Evolutionary conservation across 1,284 basidiomycete genomes (phyloP), one percentile per base, ranked within the genome.

Genomic region (Cryptococcus jaspeensis): DNA sequence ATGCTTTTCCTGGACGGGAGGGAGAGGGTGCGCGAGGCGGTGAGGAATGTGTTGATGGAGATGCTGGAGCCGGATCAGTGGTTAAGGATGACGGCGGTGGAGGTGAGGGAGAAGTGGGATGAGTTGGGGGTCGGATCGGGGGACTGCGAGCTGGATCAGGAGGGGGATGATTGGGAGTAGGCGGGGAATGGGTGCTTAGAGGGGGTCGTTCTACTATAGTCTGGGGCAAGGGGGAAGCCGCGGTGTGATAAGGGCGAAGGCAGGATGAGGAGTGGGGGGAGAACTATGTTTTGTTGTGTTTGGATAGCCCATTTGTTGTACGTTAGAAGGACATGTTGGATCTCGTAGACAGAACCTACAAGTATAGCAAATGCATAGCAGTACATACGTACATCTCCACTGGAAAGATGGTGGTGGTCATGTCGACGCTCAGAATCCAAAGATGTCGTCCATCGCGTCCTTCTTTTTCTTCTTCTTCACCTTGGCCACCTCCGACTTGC

Each of bases 381-480:
- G 28, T 9, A 5, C 4, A 9, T 9, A 32, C 28, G 9, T 32
- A 32, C n/a, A 9, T 32, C 28, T 4, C 28, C 28, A 32, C 28
- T 9, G 28, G 28, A 32, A n/a, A n/a, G n/a, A n/a, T n/a, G n/a
- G n/a, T n/a, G n/a, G n/a, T n/a, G n/a, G n/a, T n/a, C n/a, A n/a
- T n/a, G n/a, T 12, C 5, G 40, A 44, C 20, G 20, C 15, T 43
- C 41, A 62, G 39, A 62, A 62, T 20, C 60, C 58, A 51, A 75
- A 75, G 36, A 75, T 73, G 56, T 72, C 71, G 49, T 75, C 73
- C 61, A 72, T 67, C 2, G 58, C 66, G 51, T 70, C 64, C 41
- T 53, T 56, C 59, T 61, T 63, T 53, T 62, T 61, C 50, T 58
- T 66, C 51, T 55, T 60, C 43, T 56, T 59, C 8, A 44, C 23